Conservation (phyloP, 1,284 basidiomycete species). For the Mycosarcoma maydis region DNA sequence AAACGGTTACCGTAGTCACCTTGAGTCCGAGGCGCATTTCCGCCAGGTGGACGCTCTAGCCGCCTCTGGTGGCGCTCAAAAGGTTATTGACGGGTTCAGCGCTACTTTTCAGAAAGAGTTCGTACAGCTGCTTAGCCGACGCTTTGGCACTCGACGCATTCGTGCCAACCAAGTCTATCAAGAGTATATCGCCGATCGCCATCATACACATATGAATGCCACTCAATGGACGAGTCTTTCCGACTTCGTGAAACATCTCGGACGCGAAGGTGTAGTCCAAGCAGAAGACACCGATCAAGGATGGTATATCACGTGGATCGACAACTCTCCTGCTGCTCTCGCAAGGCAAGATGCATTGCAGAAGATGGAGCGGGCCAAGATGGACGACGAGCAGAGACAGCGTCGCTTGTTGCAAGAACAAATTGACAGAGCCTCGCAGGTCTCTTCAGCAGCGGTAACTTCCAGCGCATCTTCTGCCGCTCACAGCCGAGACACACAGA, state of each 20-base stretch:
- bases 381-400: slow-evolving; percentile 93
- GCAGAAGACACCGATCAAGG: slow-evolving; percentile 99
- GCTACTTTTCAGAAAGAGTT: slow-evolving; percentile 90
- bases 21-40: slow-evolving; percentile 85
- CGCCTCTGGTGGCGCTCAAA: slow-evolving; percentile 73
- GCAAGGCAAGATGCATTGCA: slow-evolving; percentile 87
- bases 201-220: slow-evolving; percentile 97
- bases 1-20: slow-evolving; percentile 71
- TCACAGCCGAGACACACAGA: background rate
- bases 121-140: slow-evolving; percentile 82
- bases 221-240: slow-evolving; percentile 96
- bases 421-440: slow-evolving; percentile 79
- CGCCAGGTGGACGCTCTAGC: slow-evolving; percentile 91
- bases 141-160: slow-evolving; percentile 63
- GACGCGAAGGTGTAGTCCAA: slow-evolving; percentile 83
- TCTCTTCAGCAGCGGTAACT: slow-evolving; percentile 59
- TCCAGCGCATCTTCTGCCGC: background rate
- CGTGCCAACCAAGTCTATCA: slow-evolving; percentile 93
- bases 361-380: slow-evolving; percentile 91
- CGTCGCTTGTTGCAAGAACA: slow-evolving; percentile 89
- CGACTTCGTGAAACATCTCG: slow-evolving; percentile 91
- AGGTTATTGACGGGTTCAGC: slow-evolving; percentile 90
- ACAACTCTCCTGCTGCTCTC: slow-evolving; percentile 90
- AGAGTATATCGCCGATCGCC: slow-evolving; percentile 94
- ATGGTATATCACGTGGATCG: slow-evolving; percentile 96